These are phyloP conservation scores for Metarhizium robertsii DNA, from an alignment of 2,329 filamentous ascomycete genomes.

Conservation along the genomic window DNA sequence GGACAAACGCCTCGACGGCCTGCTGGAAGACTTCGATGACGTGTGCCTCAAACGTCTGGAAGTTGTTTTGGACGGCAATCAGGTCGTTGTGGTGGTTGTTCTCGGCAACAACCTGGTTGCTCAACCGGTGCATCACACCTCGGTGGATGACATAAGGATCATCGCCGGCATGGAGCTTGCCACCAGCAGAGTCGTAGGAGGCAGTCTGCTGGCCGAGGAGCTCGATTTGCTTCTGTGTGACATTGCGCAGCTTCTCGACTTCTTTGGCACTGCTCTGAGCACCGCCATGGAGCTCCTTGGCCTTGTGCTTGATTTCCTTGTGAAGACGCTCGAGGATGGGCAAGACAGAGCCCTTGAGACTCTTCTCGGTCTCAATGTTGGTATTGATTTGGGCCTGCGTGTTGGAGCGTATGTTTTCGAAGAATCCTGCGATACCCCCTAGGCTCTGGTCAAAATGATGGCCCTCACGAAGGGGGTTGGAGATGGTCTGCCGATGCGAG, in stretches of 20 bases:
- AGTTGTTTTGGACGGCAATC: conserved; percentile 83
- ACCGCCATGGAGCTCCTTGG: conserved; percentile 76
- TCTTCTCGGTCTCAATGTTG: conserved; percentile 86
- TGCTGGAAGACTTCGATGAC: conserved; percentile 75
- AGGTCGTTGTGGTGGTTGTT: conserved; percentile 94
- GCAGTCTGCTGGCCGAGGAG: conserved; percentile 81
- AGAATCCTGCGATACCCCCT: conserved; percentile 82
- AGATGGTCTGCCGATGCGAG: conserved; percentile 55
- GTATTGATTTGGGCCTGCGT: conserved; percentile 85
- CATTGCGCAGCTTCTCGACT: conserved; percentile 78
- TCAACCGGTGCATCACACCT: conserved; percentile 71
- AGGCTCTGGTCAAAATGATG: conserved; percentile 87
- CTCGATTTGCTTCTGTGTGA: conserved; percentile 93
- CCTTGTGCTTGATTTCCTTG: conserved; percentile 93
- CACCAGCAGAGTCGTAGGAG: conserved; percentile 65
- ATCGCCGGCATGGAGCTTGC: conserved; percentile 59
- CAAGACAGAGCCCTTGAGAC: conserved; percentile 74
- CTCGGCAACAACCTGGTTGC: conserved; percentile 88
- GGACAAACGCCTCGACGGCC: conserved; percentile 73
- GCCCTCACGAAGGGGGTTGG: conserved; percentile 75
- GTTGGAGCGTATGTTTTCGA: conserved; percentile 89
- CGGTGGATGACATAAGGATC: conserved; percentile 86
- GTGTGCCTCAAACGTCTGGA: conserved; percentile 79
- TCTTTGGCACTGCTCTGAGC: conserved; percentile 79
- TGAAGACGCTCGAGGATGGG: conserved; percentile 86